These are phyloP conservation scores for Aureobasidium subglaciale DNA, from an alignment of 2,329 filamentous ascomycete species.

Conservation along the genomic window DNA sequence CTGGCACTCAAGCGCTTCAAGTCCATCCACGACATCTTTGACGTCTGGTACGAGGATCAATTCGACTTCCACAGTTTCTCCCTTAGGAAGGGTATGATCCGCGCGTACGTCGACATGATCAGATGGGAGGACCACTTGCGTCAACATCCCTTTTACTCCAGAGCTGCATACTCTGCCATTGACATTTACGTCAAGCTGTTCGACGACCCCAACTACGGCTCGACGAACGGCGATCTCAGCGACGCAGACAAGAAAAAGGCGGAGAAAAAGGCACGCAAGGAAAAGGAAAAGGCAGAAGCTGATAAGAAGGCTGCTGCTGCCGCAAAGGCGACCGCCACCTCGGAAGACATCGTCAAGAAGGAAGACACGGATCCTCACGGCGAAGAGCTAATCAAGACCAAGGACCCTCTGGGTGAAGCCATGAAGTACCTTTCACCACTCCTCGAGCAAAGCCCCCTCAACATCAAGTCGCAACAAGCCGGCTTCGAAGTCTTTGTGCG, in stretches of 20 bases:
- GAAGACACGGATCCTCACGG: constrained; percentile 86
- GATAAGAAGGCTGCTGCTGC: constrained; percentile 55
- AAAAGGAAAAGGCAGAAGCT: constrained; percentile 71
- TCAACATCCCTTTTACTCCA: constrained; percentile 87
- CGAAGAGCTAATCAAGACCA: constrained; percentile 68
- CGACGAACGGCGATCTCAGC: constrained; percentile 60
- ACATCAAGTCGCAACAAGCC: constrained; percentile 71
- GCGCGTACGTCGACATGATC: constrained; percentile 93
- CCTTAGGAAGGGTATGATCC: constrained; percentile 89
- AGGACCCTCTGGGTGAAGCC: constrained; percentile 75
- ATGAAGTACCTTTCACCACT: constrained; percentile 79
- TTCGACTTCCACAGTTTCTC: constrained; percentile 99
- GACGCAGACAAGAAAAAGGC: constrained; percentile 74
- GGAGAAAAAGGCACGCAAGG: constrained; percentile 67
- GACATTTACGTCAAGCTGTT: constrained; percentile 71
- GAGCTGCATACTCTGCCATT: constrained; percentile 74
- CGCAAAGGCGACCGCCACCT: constrained; percentile 49
- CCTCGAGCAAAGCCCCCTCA: constrained; percentile 73
- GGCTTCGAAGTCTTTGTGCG: constrained; percentile 88
- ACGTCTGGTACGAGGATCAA: constrained; percentile 96
- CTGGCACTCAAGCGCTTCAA: constrained; percentile 90
- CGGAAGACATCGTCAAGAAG: constrained; percentile 63
- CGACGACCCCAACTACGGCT: constrained; percentile 70
- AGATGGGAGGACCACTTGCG: constrained; percentile 89
- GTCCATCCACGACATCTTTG: constrained; percentile 83